A percentile compares a stretch with the other conserved stretches of the same genome.
These are phyloP conservation scores for Aspergillus costaricaensis DNA, from an alignment of 2,329 filamentous ascomycete species.

Conservation along the genomic window DNA sequence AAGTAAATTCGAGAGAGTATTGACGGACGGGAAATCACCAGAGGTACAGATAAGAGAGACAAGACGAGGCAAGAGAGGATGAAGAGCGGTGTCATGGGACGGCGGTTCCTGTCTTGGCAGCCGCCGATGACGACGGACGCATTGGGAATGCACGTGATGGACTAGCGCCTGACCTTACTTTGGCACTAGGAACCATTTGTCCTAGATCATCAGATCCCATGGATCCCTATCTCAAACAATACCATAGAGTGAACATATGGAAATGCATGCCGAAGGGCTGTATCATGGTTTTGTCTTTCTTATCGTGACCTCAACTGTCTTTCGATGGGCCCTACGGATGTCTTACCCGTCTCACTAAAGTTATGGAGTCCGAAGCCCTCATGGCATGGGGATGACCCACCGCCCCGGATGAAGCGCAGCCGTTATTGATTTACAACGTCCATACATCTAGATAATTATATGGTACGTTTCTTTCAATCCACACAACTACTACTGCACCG, in stretches of 20 bases:
- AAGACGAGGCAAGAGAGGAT: slow-evolving; percentile 7
- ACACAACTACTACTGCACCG: neutral
- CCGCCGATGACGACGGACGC: slow-evolving; percentile 3
- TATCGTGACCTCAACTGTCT: neutral
- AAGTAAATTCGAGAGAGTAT: neutral
- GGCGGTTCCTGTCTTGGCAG: slow-evolving; percentile 8
- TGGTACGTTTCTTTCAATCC: neutral
- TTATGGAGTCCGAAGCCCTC: neutral
- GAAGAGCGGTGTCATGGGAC: slow-evolving; percentile 19
- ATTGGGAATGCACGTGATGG: slow-evolving; percentile 9
- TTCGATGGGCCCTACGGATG: neutral
- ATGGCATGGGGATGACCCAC: neutral
- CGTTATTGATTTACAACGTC: neutral
- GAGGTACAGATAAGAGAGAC: neutral
- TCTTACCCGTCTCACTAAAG: neutral
- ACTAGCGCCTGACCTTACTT: neutral
- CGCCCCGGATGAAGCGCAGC: neutral
- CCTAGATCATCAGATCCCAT: neutral
- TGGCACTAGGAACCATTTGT: neutral
- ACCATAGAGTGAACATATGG: neutral
- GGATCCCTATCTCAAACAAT: neutral
- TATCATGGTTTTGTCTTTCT: neutral
- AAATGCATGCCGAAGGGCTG: neutral
- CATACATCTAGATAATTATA: neutral
- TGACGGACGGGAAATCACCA: neutral